Evolutionary conservation across 2,329 filamentous ascomycete species (phyloP).

Genomic region (Triangularia verruculosa): DNA sequence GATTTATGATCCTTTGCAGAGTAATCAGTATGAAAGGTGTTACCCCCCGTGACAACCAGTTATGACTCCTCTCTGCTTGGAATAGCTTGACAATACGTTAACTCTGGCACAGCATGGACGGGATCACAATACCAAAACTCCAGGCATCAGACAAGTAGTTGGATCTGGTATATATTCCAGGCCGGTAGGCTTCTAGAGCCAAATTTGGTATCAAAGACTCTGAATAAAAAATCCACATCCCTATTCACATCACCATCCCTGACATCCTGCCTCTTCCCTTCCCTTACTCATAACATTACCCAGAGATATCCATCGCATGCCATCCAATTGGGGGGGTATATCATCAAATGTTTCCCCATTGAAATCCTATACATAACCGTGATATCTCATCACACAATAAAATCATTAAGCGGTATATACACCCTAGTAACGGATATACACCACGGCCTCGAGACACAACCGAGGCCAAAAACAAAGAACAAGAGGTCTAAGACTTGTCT

Average conservation of each 20-base stretch:
- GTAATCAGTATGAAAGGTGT: background rate
- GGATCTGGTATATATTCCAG: background rate
- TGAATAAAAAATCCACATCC: background rate
- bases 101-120: too few species aligned
- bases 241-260: background rate
- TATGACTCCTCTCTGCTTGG: too few species aligned
- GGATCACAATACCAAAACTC: background rate
- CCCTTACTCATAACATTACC: background rate
- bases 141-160: background rate
- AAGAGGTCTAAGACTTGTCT: background rate
- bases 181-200: background rate
- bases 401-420: background rate
- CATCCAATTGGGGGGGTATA: conserved; percentile 2
- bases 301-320: background rate
- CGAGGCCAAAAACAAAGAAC: background rate
- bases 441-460: background rate
- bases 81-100: too few species aligned
- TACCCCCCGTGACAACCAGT: too few species aligned
- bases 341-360: background rate
- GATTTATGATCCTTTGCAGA: too few species aligned
- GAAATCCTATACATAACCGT: background rate
- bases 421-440: background rate
- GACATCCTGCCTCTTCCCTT: background rate
- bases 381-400: background rate
- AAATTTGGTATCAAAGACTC: background rate